phyloP scores from a whole-genome alignment of 1,139 yeast genomes.

The Hansenula sp. region DNA sequence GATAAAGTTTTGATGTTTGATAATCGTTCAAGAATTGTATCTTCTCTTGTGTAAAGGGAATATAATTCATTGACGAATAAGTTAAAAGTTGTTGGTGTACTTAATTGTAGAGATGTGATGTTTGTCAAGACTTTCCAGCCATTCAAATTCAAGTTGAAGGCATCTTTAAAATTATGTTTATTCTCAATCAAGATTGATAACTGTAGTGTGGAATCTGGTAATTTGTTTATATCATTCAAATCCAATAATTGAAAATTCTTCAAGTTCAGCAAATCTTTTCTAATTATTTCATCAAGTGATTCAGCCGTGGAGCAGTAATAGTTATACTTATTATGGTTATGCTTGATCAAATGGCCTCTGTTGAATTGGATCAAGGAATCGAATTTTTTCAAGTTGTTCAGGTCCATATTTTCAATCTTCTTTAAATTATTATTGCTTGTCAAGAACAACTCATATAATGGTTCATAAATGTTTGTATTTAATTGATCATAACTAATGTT shows the following conservation, averaged over 20 bases:
- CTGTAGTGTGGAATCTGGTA: slow-evolving; percentile 18
- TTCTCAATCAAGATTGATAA: slow-evolving; percentile 20
- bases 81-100: slow-evolving; percentile 19
- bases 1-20: slow-evolving; percentile 17
- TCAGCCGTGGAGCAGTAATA: slow-evolving; percentile 13
- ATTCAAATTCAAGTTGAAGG: slow-evolving; percentile 10
- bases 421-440: slow-evolving; percentile 21
- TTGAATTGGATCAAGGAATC: slow-evolving; percentile 21
- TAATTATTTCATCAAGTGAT: slow-evolving; percentile 13
- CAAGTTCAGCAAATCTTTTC: slow-evolving; percentile 18
- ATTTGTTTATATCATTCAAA: slow-evolving; percentile 19
- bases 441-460: slow-evolving; percentile 23
- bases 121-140: slow-evolving; percentile 16
- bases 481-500: slow-evolving; percentile 21
- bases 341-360: slow-evolving; percentile 20
- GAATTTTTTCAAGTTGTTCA: slow-evolving; percentile 23
- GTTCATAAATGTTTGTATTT: slow-evolving; percentile 18
- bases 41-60: not conserved
- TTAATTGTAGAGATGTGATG: slow-evolving; percentile 15
- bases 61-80: slow-evolving; percentile 13
- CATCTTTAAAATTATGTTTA: slow-evolving; percentile 12
- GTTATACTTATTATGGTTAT: slow-evolving; percentile 21
- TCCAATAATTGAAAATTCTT: slow-evolving; percentile 20
- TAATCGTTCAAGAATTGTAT: slow-evolving; percentile 3
- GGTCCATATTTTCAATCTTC: slow-evolving; percentile 21